Evolutionary conservation across 345 rosid species (phyloP), one percentile per base, ranked within the genome.

Genomic region (Citrus australasica): DNA sequence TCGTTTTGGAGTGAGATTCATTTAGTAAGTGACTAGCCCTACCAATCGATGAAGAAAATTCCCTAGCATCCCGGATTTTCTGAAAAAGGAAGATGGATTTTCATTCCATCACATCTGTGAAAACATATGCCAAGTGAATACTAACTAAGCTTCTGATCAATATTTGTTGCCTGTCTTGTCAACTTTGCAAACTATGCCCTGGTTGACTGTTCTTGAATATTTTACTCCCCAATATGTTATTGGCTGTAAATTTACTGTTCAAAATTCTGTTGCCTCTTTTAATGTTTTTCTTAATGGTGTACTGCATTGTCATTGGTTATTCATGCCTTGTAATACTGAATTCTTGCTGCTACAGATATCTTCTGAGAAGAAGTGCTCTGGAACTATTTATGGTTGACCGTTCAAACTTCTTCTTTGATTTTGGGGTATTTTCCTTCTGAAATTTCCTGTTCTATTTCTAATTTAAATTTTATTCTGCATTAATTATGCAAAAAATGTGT

Each of bases 311-410:
- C 38, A 35, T 46, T 21, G 68, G 48, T 67, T 79, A 22, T 69
- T 79, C 73, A 76, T 64, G 69, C 72, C 78, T 78, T 59, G n/a
- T 76, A 60, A 32, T 21, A 53, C 14, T 74, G 71, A 74, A 68
- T 73, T 83, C 11, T 80, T 76, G 76, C 48, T 65, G 48, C 66
- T 32, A 5, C 90, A 97, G 99, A 80, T 94, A 97, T 86, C 90
- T 97, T 63, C 85, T 97, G 61, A 89, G 99, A 90, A 90, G 98
- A 85, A 97, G 99, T 84, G 98, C 98, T 51, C 83, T 97, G 86
- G 99, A 97, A 87, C 85, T 97, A 80, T 97, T 94, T 84, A 89
- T 97, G 99, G 90, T 94, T 84, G 98, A 97, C 80, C 92, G 97
- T 74, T 92, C 98, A 71, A 97, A 93, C 84, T 94, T 90, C 89